Conservation (phyloP, 148 eudicot species). For the Beta vulgaris region DNA sequence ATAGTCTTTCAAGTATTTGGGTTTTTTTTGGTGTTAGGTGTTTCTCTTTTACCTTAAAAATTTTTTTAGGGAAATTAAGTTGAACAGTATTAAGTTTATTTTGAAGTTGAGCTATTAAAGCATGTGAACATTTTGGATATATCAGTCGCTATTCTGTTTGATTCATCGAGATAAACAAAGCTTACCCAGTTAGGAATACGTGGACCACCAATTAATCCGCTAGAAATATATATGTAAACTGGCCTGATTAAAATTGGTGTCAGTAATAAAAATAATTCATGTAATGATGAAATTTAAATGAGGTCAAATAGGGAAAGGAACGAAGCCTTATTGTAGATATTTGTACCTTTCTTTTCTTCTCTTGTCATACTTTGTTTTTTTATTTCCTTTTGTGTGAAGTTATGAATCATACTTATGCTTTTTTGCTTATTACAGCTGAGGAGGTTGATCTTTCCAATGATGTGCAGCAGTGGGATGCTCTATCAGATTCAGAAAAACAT, state of each 20-base stretch:
- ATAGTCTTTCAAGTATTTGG: neutral
- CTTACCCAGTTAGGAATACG: too few species aligned
- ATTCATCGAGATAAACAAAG: too few species aligned
- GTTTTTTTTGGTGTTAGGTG: neutral
- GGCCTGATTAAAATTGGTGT: too few species aligned
- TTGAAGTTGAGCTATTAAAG: too few species aligned
- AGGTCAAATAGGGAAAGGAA: neutral
- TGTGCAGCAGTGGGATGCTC: constrained; percentile 64
- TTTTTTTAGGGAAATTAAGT: neutral
- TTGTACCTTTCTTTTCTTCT: neutral
- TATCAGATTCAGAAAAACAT: constrained; percentile 59
- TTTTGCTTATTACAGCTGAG: constrained; percentile 45
- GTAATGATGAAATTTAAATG: too few species aligned
- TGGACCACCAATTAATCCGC: too few species aligned
- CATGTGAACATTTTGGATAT: too few species aligned
- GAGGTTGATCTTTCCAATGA: constrained; percentile 87
- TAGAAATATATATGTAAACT: too few species aligned
- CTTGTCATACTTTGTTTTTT: neutral
- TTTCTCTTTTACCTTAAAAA: neutral
- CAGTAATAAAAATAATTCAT: too few species aligned
- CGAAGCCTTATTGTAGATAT: neutral
- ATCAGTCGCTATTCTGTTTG: too few species aligned
- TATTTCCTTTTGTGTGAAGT: neutral
- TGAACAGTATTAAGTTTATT: too few species aligned
- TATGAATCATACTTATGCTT: constrained; percentile 2